A percentile compares a stretch with the other conserved stretches of the same genome.
These are phyloP conservation scores for Fagopyrum homotropicum DNA, from an alignment of 148 eudicot genomes.

Conservation along the genomic window DNA sequence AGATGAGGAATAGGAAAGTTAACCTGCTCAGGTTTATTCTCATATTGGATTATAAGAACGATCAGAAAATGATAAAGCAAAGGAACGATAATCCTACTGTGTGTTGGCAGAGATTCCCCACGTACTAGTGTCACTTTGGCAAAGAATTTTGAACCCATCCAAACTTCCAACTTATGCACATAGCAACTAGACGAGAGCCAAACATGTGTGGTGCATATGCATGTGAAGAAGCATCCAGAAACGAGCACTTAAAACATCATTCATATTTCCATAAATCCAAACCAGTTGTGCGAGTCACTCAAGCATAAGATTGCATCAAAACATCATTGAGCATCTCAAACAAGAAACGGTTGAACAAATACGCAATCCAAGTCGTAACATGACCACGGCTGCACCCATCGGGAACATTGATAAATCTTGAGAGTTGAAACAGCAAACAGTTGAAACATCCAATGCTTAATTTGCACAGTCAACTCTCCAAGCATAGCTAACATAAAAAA, in stretches of 20 bases:
- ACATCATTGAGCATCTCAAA: slow-evolving; percentile 38
- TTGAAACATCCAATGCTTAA: neutral
- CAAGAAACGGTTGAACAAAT: slow-evolving; percentile 35
- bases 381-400: slow-evolving; percentile 35
- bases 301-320: slow-evolving; percentile 51
- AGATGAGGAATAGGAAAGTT: slow-evolving; percentile 18
- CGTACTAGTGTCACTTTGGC: slow-evolving; percentile 6
- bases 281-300: slow-evolving; percentile 44
- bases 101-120: slow-evolving; percentile 17
- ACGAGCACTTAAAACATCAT: slow-evolving; percentile 39
- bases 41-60: slow-evolving; percentile 23
- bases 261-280: slow-evolving; percentile 38
- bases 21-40: slow-evolving; percentile 29
- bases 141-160: slow-evolving; percentile 13
- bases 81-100: slow-evolving; percentile 19
- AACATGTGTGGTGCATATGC: slow-evolving; percentile 28
- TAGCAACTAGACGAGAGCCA: slow-evolving; percentile 20
- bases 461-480: neutral
- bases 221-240: slow-evolving; percentile 32
- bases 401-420: slow-evolving; percentile 30
- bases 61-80: slow-evolving; percentile 22
- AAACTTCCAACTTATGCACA: slow-evolving; percentile 16
- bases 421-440: slow-evolving; percentile 17
- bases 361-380: slow-evolving; percentile 51
- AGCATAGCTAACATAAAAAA: slow-evolving; percentile 30